Evolutionary conservation across 208 protist species (phyloP).

Genomic region (Porcisia deanei): DNA sequence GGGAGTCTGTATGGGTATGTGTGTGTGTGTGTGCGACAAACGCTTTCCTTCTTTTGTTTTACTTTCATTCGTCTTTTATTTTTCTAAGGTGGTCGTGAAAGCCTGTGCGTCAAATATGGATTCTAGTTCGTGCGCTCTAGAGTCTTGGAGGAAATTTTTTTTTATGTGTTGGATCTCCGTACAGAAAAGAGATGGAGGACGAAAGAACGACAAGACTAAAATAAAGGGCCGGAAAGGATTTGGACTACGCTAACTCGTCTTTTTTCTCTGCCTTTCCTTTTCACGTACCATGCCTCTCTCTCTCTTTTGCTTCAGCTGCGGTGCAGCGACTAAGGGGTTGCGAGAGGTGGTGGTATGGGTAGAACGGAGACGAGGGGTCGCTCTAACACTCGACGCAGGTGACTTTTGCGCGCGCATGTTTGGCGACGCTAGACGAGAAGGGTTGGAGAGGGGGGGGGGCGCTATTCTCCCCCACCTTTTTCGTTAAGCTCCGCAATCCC

Average conservation of each 20-base stretch:
- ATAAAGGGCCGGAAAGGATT: background rate
- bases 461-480: background rate
- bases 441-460: background rate
- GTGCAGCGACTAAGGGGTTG: background rate
- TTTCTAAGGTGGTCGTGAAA: conserved; percentile 20
- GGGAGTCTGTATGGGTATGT: background rate
- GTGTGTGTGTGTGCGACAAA: background rate
- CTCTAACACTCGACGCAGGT: background rate
- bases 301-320: background rate
- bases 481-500: background rate
- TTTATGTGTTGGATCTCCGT: conserved; percentile 8
- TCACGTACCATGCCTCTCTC: background rate
- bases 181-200: conserved; percentile 18
- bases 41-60: background rate
- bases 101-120: conserved; percentile 10
- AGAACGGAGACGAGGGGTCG: too few species aligned
- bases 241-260: background rate
- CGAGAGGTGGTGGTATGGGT: background rate
- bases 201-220: conserved; percentile 1
- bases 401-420: background rate
- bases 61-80: background rate
- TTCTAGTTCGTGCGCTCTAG: conserved; percentile 11
- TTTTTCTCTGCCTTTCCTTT: background rate
- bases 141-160: conserved; percentile 2
- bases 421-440: background rate